Evolutionary conservation across 1,139 yeast species (phyloP).

Genomic region (Wickerhamiella infanticola): DNA sequence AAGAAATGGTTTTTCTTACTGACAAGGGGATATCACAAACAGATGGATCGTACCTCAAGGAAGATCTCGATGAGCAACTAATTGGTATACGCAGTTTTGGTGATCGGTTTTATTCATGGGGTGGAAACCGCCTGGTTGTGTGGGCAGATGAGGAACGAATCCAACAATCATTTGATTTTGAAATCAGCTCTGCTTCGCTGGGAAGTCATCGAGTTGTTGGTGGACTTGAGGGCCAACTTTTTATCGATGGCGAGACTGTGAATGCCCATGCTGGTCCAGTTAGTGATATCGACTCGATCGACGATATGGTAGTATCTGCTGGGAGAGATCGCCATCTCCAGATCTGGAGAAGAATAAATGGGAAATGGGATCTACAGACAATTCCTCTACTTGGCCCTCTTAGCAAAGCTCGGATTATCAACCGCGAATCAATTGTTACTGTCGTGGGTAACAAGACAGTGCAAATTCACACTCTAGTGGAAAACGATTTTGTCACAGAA

Average conservation of each 20-base stretch:
- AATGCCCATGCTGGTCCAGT: constrained; percentile 13
- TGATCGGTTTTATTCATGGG: neutral
- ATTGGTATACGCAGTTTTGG: neutral
- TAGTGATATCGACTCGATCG: constrained; percentile 8
- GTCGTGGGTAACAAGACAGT: constrained; percentile 11
- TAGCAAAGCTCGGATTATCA: constrained; percentile 4
- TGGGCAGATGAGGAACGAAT: neutral
- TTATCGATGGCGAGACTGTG: constrained; percentile 2
- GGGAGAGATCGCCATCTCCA: constrained; percentile 12
- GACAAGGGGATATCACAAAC: neutral
- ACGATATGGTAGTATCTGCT: constrained; percentile 4
- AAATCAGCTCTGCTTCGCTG: neutral
- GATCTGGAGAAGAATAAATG: constrained; percentile 4
- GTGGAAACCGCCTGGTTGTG: neutral
- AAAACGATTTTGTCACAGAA: constrained; percentile 20
- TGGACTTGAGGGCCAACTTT: constrained; percentile 10
- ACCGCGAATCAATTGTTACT: neutral
- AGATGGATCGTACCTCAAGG: neutral
- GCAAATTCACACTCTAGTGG: constrained; percentile 4
- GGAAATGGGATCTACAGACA: constrained; percentile 11
- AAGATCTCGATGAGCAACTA: neutral
- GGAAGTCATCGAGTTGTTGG: constrained; percentile 5
- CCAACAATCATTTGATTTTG: neutral
- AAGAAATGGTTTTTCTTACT: neutral
- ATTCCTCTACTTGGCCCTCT: constrained; percentile 10